A percentile compares a stretch with the other conserved stretches of the same genome.
phyloP scores from a whole-genome alignment of 2,329 filamentous ascomycete species.

The Aurifilum marmelostoma region DNA sequence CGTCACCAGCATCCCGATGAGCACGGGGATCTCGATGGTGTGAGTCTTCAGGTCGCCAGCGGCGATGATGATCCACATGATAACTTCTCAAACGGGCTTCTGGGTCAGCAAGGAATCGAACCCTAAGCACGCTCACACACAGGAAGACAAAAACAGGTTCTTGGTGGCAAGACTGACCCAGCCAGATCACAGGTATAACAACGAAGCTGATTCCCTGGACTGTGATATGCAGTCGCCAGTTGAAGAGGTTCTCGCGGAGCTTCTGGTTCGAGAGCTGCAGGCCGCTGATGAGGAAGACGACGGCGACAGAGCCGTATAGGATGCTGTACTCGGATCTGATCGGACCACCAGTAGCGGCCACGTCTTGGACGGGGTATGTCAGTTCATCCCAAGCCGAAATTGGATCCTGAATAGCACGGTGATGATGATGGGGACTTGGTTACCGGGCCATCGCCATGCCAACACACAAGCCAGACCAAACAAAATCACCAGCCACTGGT shows the following conservation, averaged over 20 bases:
- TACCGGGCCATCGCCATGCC: conserved; percentile 49
- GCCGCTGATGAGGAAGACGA: conserved; percentile 74
- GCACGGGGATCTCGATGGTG: conserved; percentile 64
- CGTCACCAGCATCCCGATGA: conserved; percentile 69
- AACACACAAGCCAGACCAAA: conserved; percentile 58
- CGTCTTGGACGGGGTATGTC: conserved; percentile 38
- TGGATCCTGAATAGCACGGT: no score
- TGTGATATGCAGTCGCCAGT: conserved; percentile 69
- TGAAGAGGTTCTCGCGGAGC: conserved; percentile 62
- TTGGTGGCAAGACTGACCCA: conserved; percentile 46
- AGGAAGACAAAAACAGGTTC: background rate
- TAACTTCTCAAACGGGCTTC: conserved; percentile 36
- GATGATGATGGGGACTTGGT: conserved; percentile 27
- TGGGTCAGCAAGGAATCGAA: conserved; percentile 29
- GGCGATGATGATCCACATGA: conserved; percentile 52
- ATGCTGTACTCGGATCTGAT: conserved; percentile 62
- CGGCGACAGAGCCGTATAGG: conserved; percentile 68
- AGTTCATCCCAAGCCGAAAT: background rate
- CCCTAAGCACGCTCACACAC: background rate
- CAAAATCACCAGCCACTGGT: conserved; percentile 68
- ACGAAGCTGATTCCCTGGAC: conserved; percentile 71
- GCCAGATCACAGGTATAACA: conserved; percentile 65
- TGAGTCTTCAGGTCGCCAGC: conserved; percentile 53
- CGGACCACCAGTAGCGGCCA: conserved; percentile 51
- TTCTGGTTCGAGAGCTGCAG: conserved; percentile 68